phyloP scores from a whole-genome alignment of 163 green algal genomes.

The Scenedesmus sp. region DNA sequence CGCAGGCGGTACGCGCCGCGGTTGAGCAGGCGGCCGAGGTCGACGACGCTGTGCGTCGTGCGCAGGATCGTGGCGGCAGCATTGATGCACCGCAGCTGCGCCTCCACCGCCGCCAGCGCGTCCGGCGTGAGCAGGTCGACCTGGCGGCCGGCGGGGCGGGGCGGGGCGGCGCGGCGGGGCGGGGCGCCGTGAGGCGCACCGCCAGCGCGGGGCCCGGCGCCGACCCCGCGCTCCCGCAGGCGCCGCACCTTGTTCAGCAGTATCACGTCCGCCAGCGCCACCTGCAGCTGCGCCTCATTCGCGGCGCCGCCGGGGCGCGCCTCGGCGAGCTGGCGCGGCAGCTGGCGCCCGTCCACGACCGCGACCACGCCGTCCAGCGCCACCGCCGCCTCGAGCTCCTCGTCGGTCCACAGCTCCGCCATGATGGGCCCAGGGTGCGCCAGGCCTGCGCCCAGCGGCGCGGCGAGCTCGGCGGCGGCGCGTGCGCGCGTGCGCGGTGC shows the following conservation, averaged over 20 bases:
- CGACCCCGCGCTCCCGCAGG: too few relatives aligned
- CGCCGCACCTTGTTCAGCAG: constrained; percentile 85
- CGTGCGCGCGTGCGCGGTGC: too few relatives aligned
- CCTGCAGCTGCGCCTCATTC: constrained; percentile 83
- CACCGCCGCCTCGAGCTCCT: constrained; percentile 79
- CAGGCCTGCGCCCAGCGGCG: too few relatives aligned
- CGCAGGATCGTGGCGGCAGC: constrained; percentile 63
- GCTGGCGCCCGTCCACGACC: constrained; percentile 85
- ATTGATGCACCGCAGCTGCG: constrained; percentile 73
- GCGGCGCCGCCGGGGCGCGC: constrained; percentile 45
- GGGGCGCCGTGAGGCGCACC: too few relatives aligned
- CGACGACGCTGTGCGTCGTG: constrained; percentile 67
- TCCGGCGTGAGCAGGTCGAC: constrained; percentile 72
- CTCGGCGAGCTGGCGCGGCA: constrained; percentile 73
- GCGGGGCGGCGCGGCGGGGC: too few relatives aligned
- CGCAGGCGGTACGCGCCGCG: constrained; percentile 51
- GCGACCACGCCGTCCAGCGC: constrained; percentile 87
- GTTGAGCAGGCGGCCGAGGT: constrained; percentile 74
- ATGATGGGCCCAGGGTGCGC: constrained; percentile 87
- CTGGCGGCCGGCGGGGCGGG: too few relatives aligned
- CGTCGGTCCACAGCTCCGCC: constrained; percentile 85
- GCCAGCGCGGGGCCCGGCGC: too few relatives aligned
- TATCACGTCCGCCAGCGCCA: constrained; percentile 88
- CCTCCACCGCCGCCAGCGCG: constrained; percentile 57
- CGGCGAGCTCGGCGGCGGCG: too few relatives aligned